Percentiles rank a stretch among this genome's conserved stretches.
Evolutionary conservation across 2,329 filamentous ascomycete species (phyloP).

Genomic region (Monosporascus sp.): DNA sequence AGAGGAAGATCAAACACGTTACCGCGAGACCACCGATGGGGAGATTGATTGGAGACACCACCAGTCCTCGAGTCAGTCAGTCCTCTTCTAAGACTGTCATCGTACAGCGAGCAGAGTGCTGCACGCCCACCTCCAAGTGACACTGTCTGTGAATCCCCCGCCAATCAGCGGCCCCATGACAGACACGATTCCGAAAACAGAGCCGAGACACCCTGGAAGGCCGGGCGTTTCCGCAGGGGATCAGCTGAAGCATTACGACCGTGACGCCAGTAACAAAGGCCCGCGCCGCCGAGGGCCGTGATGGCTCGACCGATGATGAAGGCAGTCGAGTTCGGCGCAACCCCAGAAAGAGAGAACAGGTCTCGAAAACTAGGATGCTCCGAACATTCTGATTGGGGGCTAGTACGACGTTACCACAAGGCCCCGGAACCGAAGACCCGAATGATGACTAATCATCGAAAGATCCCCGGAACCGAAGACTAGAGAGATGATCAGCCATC

Average conservation of each 20-base stretch:
- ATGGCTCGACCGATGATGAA: conserved; percentile 55
- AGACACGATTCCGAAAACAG: conserved; percentile 50
- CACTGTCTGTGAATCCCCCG: conserved; percentile 44
- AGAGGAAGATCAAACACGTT: conserved; percentile 44
- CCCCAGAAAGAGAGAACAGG: conserved; percentile 48
- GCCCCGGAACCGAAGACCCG: too few relatives aligned
- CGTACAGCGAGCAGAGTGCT: too few relatives aligned
- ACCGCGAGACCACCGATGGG: conserved; percentile 49
- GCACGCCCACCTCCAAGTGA: conserved; percentile 40
- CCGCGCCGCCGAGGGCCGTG: conserved; percentile 50
- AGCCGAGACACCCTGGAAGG: conserved; percentile 52
- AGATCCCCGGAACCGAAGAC: too few relatives aligned
- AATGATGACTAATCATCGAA: too few relatives aligned
- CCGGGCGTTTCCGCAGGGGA: conserved; percentile 54
- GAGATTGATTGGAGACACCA: conserved; percentile 58
- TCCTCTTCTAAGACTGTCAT: too few relatives aligned
- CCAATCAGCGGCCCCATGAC: conserved; percentile 50
- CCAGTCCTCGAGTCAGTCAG: conserved; percentile 7
- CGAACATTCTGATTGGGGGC: conserved; percentile 32
- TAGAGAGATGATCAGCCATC: too few relatives aligned
- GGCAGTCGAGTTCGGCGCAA: conserved; percentile 45
- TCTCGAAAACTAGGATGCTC: conserved; percentile 47
- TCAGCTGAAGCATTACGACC: conserved; percentile 51
- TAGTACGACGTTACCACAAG: not conserved
- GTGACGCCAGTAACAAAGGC: conserved; percentile 54